phyloP scores from a whole-genome alignment of 805 yeast species.

The Suhomyces kilbournensis region DNA sequence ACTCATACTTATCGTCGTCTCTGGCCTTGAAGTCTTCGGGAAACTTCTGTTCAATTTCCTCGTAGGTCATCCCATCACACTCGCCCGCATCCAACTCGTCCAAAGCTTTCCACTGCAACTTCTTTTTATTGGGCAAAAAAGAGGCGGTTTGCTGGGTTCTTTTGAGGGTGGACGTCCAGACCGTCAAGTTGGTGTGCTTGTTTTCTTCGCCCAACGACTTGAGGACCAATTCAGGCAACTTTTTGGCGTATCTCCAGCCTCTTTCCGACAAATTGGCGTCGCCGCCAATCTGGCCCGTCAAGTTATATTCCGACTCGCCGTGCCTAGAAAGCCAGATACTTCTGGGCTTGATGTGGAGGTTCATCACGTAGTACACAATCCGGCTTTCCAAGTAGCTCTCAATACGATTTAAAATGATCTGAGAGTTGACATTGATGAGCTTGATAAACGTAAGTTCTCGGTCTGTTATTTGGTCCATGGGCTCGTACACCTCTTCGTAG shows the following conservation, averaged over 20 bases:
- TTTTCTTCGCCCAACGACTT: slow-evolving; percentile 61
- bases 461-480: slow-evolving; percentile 58
- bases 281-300: slow-evolving; percentile 95
- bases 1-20: slow-evolving; percentile 93
- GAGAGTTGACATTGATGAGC: slow-evolving; percentile 81
- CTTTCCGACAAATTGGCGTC: slow-evolving; percentile 83
- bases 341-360: slow-evolving; percentile 88
- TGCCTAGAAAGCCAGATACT: slow-evolving; percentile 93
- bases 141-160: slow-evolving; percentile 94
- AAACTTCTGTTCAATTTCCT: slow-evolving; percentile 76
- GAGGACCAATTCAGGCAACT: slow-evolving; percentile 72
- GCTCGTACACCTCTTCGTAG: slow-evolving; percentile 74
- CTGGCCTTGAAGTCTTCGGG: slow-evolving; percentile 96
- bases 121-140: slow-evolving; percentile 66
- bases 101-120: slow-evolving; percentile 92
- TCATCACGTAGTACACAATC: slow-evolving; percentile 94
- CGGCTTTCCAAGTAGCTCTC: slow-evolving; percentile 87
- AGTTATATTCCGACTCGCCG: slow-evolving; percentile 89
- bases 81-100: slow-evolving; percentile 98
- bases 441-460: slow-evolving; percentile 78
- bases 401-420: slow-evolving; percentile 82
- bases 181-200: slow-evolving; percentile 57
- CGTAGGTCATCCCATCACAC: slow-evolving; percentile 93
- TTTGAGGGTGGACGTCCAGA: slow-evolving; percentile 91
- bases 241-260: slow-evolving; percentile 79